phyloP scores from a whole-genome alignment of 208 protist species.

The Crithidia acanthocephali region DNA sequence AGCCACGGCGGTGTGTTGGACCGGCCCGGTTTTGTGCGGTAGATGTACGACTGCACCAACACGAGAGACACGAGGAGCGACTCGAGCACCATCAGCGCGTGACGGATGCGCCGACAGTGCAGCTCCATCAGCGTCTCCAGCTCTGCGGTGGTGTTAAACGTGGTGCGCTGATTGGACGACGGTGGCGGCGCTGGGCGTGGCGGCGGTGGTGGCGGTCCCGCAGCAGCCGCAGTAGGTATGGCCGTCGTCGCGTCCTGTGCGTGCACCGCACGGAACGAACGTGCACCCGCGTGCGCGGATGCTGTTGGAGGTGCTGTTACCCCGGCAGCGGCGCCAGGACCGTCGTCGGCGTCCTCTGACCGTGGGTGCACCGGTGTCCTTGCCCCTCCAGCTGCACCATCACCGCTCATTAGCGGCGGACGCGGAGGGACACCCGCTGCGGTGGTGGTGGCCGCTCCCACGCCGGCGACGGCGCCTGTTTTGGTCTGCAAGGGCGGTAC shows the following conservation, averaged over 20 bases:
- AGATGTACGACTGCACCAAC: slow-evolving; percentile 30
- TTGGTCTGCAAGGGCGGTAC: not conserved
- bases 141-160: slow-evolving; percentile 20
- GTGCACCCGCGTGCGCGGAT: not conserved
- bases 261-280: no score
- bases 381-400: not conserved
- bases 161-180: not conserved
- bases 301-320: not conserved
- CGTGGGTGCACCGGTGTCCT: not conserved
- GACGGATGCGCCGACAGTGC: slow-evolving; percentile 34
- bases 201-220: not conserved
- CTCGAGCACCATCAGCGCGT: slow-evolving; percentile 43
- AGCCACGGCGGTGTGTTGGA: slow-evolving; percentile 20
- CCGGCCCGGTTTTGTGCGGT: not conserved
- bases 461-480: not conserved
- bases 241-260: no score
- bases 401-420: no score
- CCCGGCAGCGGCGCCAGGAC: not conserved
- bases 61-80: slow-evolving; percentile 38
- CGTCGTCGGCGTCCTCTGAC: not conserved
- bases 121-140: slow-evolving; percentile 27
- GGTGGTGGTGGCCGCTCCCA: not conserved
- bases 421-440: no score
- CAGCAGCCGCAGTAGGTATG: no score
- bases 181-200: not conserved